These are phyloP conservation scores for Tritrichomonas musculus DNA, from an alignment of 208 protist genomes.

Conservation along the genomic window DNA sequence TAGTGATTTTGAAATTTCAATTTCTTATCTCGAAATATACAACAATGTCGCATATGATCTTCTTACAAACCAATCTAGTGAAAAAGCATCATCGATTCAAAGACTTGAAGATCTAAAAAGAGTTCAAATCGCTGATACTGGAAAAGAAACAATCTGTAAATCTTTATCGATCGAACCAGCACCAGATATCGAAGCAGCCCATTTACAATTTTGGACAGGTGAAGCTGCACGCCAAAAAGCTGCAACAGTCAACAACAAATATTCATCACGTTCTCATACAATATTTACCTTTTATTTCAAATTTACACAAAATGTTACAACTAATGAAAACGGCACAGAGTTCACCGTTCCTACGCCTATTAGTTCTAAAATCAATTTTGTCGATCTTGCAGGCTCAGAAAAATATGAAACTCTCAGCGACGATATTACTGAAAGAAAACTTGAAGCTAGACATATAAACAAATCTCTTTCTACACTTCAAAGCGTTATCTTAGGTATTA, in stretches of 20 bases:
- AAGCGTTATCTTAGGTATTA: background rate
- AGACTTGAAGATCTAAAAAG: constrained; percentile 16
- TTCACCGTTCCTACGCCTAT: no score
- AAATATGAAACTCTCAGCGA: background rate
- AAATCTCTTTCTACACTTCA: background rate
- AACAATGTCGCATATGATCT: constrained; percentile 45
- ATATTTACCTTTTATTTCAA: constrained; percentile 22
- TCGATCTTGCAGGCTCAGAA: constrained; percentile 31
- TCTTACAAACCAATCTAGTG: background rate
- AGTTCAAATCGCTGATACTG: constrained; percentile 1
- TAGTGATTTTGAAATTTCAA: background rate
- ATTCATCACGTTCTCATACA: constrained; percentile 20
- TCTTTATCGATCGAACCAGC: background rate
- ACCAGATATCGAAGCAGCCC: background rate
- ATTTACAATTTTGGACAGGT: background rate
- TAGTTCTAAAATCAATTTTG: constrained; percentile 10
- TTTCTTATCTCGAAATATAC: constrained; percentile 54
- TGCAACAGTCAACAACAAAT: constrained; percentile 28
- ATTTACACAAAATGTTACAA: background rate
- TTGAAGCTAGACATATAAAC: constrained; percentile 4
- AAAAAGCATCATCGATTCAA: background rate
- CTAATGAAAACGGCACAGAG: no score
- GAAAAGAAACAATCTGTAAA: background rate
- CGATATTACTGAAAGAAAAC: background rate
- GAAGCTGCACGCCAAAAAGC: constrained; percentile 6